phyloP scores from a whole-genome alignment of 2,329 filamentous ascomycete species.

The Fusarium sp. region DNA sequence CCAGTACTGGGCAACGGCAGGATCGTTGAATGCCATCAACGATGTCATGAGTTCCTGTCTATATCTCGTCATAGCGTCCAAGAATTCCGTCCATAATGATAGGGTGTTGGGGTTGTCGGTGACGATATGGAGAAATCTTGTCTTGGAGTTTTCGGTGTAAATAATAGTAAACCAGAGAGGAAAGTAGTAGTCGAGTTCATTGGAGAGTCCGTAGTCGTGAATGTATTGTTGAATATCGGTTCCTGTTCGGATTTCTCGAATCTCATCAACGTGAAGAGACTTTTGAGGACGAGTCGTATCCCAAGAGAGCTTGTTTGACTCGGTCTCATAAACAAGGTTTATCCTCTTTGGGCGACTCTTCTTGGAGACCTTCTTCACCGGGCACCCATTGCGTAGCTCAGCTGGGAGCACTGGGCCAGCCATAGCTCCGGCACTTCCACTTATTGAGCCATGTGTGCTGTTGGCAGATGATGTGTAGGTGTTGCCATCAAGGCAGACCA shows the following conservation, averaged over 20 bases:
- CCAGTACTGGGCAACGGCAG: conserved; percentile 87
- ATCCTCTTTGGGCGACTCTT: conserved; percentile 78
- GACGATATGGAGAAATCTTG: conserved; percentile 89
- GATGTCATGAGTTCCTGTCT: conserved; percentile 92
- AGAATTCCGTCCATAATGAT: conserved; percentile 82
- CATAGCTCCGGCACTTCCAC: conserved; percentile 56
- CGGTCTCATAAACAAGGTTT: conserved; percentile 77
- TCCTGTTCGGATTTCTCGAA: conserved; percentile 87
- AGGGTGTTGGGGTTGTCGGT: conserved; percentile 79
- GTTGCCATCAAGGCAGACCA: conserved; percentile 56
- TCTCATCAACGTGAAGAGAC: conserved; percentile 92
- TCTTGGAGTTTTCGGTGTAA: conserved; percentile 84
- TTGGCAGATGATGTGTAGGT: conserved; percentile 61
- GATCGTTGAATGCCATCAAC: conserved; percentile 84
- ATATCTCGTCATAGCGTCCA: conserved; percentile 86
- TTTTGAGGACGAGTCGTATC: conserved; percentile 82
- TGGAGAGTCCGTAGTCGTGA: conserved; percentile 79
- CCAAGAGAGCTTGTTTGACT: conserved; percentile 90
- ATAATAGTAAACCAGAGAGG: conserved; percentile 89
- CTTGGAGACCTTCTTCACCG: conserved; percentile 85
- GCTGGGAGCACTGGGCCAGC: conserved; percentile 80
- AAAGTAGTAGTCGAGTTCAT: conserved; percentile 61
- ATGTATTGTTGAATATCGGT: conserved; percentile 89
- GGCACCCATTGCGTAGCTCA: conserved; percentile 80
- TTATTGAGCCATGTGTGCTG: conserved; percentile 60